Evolutionary conservation across 2,329 filamentous ascomycete genomes (phyloP), one percentile per base, ranked within the genome.

Genomic region (Ceratocystis papillata): DNA sequence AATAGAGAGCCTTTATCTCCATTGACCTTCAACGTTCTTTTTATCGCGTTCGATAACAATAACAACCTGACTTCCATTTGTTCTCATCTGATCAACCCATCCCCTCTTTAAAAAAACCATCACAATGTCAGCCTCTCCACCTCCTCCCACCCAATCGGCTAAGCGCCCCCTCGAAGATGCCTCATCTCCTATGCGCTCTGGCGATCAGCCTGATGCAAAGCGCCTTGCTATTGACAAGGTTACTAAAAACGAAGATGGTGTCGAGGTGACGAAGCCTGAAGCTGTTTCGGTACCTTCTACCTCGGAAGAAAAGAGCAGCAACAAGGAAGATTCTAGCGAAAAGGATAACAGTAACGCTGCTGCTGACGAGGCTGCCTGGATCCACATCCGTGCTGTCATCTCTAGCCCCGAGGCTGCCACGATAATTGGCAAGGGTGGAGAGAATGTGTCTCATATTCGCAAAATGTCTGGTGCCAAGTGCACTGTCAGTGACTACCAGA

Each of bases 111-210:
- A 37, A 25, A 50, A 25, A 28, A 71, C 77, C 74, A 72, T 71
- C 77, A 83, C 76, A 72, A 92, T 92, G 88, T 91, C 88, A 78
- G 83, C 87, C 69, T 90, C 84, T 70, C 84, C 84, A 37, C 77
- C 80, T 69, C 80, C 81, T 69, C 84, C 84, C 63, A 87, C 86
- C 67, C 85, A 89, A 74, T 87, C 85, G 72, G 80, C 83, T 69
- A 99, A 99, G 84, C 91, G 94, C 73, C 94, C 94, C 69, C 85
- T 99, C 70, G 94, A 99, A 81, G 94, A 99, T 81, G 94, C 97
- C 74, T 97, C 94, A 20, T 99, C 94, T 8, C 94, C 94, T 45
- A 96, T 91, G 41, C 89, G 89, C 69, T 87, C 88, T 48, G 90
- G 85, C 74, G 94, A 97, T 73, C 92, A 96, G 75, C 94, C 95